A percentile compares a stretch with the other conserved stretches of the same genome.
Evolutionary conservation across 1,284 basidiomycete genomes (phyloP).

Genomic region (Ustilago hordei): DNA sequence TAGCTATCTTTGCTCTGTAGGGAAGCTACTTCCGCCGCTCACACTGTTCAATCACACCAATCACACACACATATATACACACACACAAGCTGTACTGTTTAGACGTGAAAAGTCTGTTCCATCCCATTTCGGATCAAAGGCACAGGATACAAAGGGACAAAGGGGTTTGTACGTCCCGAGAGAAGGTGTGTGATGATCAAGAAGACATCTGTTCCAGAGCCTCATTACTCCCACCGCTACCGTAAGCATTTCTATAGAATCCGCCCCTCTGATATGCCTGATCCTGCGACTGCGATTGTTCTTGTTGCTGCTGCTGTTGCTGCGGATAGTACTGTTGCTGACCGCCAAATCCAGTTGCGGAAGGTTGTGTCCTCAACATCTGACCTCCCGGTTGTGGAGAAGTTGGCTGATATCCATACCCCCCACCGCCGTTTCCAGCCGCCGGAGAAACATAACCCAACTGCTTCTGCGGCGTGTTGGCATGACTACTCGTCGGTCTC

Average conservation of each 20-base stretch:
- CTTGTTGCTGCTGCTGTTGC: slow-evolving; percentile 5
- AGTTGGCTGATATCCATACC: slow-evolving; percentile 2
- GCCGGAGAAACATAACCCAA: slow-evolving; percentile 1
- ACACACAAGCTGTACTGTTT: too few relatives aligned
- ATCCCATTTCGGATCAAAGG: too few relatives aligned
- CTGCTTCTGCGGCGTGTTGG: slow-evolving; percentile 33
- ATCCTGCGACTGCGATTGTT: slow-evolving; percentile 21
- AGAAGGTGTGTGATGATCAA: not conserved
- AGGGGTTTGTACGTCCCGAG: too few relatives aligned
- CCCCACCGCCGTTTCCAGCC: not conserved
- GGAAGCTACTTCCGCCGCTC: too few relatives aligned
- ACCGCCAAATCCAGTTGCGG: not conserved
- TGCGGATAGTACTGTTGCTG: not conserved
- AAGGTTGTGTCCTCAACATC: slow-evolving; percentile 11
- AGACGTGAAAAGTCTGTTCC: too few relatives aligned
- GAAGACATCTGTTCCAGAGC: slow-evolving; percentile 26
- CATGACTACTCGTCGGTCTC: slow-evolving; percentile 8
- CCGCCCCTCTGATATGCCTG: slow-evolving; percentile 16
- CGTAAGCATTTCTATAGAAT: slow-evolving; percentile 29
- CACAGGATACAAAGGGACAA: not conserved
- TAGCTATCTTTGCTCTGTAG: too few relatives aligned
- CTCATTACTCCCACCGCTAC: slow-evolving; percentile 7
- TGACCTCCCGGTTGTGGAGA: slow-evolving; percentile 9
- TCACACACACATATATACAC: too few relatives aligned
- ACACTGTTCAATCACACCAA: too few relatives aligned